phyloP scores from a whole-genome alignment of 2,329 filamentous ascomycete genomes.

The Pestalotiopsis sp. region DNA sequence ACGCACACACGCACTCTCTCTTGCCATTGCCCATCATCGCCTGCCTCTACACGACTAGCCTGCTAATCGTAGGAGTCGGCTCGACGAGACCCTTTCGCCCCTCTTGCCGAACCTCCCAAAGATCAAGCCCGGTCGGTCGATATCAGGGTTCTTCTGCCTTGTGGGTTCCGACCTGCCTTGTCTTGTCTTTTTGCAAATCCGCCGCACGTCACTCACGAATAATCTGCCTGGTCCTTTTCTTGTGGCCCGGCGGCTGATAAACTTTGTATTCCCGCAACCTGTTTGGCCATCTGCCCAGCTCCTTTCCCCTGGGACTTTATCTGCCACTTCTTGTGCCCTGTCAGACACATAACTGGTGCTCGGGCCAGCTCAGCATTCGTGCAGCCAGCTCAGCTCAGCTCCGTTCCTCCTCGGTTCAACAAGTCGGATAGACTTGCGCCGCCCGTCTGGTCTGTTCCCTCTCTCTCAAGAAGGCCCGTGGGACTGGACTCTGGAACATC shows the following conservation, averaged over 20 bases:
- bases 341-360: background rate
- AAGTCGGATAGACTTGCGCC: conserved; percentile 3
- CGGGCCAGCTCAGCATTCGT: background rate
- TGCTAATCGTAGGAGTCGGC: background rate
- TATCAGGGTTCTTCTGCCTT: background rate
- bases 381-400: background rate
- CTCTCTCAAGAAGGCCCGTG: background rate
- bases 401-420: background rate
- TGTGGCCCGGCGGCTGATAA: background rate
- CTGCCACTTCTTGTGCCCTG: background rate
- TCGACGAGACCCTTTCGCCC: background rate
- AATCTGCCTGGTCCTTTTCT: background rate
- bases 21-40: no score
- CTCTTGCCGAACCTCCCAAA: background rate
- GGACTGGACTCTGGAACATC: background rate
- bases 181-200: background rate
- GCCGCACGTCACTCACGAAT: background rate
- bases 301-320: background rate
- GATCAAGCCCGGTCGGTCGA: background rate
- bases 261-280: background rate
- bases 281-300: background rate
- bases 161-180: background rate
- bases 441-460: background rate
- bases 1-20: no score
- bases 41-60: no score